Conservation (phyloP, 768 basidiomycete genomes). For the Panus rudis region DNA sequence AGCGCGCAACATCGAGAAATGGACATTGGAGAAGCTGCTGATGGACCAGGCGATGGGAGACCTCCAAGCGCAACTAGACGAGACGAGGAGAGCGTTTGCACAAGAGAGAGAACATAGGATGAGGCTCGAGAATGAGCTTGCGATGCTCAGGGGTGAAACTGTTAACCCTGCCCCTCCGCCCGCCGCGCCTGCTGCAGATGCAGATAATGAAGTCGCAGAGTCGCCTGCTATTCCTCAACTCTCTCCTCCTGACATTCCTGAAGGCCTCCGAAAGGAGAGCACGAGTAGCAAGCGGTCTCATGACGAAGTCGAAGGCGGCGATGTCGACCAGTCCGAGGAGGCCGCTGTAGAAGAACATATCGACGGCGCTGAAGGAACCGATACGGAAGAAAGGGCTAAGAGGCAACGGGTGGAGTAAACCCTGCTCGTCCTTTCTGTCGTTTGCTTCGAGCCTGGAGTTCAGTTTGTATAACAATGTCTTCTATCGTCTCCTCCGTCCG, state of each 20-base stretch:
- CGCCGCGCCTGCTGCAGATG: conserved; percentile 1
- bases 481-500: too few species aligned
- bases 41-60: conserved; percentile 93
- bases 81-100: conserved; percentile 75
- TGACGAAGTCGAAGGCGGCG: too few species aligned
- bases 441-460: too few species aligned
- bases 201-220: background rate
- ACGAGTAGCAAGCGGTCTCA: too few species aligned
- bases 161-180: background rate
- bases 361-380: conserved; percentile 14
- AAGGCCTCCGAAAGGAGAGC: conserved; percentile 9
- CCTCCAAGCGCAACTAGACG: conserved; percentile 75
- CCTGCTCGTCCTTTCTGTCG: too few species aligned
- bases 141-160: conserved; percentile 45
- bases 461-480: too few species aligned
- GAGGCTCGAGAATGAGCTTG: conserved; percentile 60
- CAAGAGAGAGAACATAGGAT: conserved; percentile 59
- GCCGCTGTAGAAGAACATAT: background rate
- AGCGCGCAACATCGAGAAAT: conserved; percentile 85
- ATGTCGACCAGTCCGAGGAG: too few species aligned
- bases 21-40: conserved; percentile 87
- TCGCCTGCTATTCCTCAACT: too few species aligned
- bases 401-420: conserved; percentile 19
- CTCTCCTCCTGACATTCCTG: too few species aligned
- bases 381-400: conserved; percentile 19